Percentiles rank a stretch among this genome's conserved stretches.
Conservation (phyloP, 2,329 filamentous ascomycete species). For the Trichophyton verrucosum region DNA sequence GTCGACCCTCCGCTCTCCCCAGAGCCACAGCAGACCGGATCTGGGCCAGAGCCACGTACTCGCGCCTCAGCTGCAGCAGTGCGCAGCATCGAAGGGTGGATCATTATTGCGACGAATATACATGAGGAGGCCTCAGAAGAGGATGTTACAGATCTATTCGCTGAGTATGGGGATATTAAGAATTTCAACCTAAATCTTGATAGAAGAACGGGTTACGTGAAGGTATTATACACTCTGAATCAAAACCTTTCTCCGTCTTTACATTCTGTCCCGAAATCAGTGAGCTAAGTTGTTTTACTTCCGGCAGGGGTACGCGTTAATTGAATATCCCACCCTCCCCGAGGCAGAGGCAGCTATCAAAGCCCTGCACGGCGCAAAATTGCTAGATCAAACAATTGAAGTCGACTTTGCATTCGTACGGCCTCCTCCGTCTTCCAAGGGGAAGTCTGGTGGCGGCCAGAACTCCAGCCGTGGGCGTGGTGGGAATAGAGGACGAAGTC, state of each 20-base stretch:
- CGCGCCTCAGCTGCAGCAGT: slow-evolving; percentile 42
- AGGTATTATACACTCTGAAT: slow-evolving; percentile 34
- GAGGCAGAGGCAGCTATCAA: slow-evolving; percentile 54
- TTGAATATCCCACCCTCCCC: slow-evolving; percentile 52
- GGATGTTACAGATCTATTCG: slow-evolving; percentile 53
- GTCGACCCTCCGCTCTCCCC: slow-evolving; percentile 29
- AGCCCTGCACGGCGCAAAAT: slow-evolving; percentile 46
- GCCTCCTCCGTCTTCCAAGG: slow-evolving; percentile 41
- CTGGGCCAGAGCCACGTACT: slow-evolving; percentile 32
- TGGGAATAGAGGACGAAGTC: slow-evolving; percentile 29
- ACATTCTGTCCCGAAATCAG: background rate
- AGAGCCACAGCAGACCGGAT: slow-evolving; percentile 20
- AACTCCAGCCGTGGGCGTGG: slow-evolving; percentile 28
- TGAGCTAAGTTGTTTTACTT: background rate
- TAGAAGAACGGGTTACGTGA: slow-evolving; percentile 54
- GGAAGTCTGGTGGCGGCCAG: slow-evolving; percentile 23
- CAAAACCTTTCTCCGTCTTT: background rate
- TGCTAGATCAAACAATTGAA: slow-evolving; percentile 52
- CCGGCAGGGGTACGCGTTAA: slow-evolving; percentile 51
- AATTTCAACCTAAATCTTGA: slow-evolving; percentile 56
- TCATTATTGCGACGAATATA: slow-evolving; percentile 56
- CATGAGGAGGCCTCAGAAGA: slow-evolving; percentile 58
- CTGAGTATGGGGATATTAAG: slow-evolving; percentile 55
- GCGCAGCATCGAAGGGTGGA: slow-evolving; percentile 57
- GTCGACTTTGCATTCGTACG: slow-evolving; percentile 57